These are phyloP conservation scores for Thelephora ganbajun DNA, from an alignment of 768 basidiomycete genomes.

Conservation along the genomic window DNA sequence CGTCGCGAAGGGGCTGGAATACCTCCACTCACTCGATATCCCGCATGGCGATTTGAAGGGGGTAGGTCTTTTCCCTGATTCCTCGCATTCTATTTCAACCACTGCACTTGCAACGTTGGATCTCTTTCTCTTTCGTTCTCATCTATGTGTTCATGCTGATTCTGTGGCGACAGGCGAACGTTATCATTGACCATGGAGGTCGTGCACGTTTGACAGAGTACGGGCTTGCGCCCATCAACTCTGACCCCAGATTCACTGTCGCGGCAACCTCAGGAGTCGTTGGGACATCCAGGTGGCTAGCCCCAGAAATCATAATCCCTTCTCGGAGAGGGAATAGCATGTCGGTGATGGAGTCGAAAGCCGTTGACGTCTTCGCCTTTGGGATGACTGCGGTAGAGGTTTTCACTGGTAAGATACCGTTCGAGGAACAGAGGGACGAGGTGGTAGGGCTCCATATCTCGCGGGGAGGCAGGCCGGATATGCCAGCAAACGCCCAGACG, in stretches of 20 bases:
- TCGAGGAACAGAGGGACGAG: background rate
- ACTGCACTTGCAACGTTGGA: no score
- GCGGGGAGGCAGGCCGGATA: background rate
- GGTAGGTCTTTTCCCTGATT: background rate
- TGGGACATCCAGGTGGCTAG: background rate
- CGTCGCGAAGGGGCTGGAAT: background rate
- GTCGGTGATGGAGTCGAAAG: background rate
- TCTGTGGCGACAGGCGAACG: background rate
- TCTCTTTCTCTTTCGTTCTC: no score
- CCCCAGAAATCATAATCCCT: background rate
- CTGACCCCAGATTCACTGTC: background rate
- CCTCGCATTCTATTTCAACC: no score
- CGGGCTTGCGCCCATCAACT: conserved; percentile 9
- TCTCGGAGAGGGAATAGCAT: no score
- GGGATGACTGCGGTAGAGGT: background rate
- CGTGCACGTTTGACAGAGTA: conserved; percentile 12
- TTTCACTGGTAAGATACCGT: background rate
- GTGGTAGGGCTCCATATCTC: background rate
- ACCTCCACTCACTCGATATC: background rate
- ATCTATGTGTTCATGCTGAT: no score
- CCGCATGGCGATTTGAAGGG: background rate
- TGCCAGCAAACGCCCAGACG: background rate
- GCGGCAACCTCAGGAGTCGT: no score
- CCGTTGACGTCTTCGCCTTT: background rate
- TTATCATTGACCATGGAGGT: conserved; percentile 5